Evolutionary conservation across 495 filamentous ascomycete species (phyloP).

Genomic region (Neurospora sp.): DNA sequence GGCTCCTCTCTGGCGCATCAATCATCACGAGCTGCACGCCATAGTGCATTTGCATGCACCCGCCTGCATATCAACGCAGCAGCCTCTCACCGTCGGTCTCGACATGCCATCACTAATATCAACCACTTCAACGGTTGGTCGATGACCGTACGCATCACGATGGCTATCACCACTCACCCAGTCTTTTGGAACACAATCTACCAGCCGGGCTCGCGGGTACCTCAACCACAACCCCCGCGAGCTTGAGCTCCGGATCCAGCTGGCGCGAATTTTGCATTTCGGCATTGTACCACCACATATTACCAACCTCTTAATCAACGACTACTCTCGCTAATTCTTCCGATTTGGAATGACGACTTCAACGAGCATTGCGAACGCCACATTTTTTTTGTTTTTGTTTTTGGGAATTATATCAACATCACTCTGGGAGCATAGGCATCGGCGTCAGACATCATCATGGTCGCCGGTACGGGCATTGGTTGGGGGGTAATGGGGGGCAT

Average conservation of each 20-base stretch:
- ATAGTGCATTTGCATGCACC: conserved; percentile 10
- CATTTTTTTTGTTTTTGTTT: background rate
- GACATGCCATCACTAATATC: conserved; percentile 1
- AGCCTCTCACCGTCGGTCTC: conserved; percentile 4
- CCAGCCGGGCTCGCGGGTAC: background rate
- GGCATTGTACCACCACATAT: conserved; percentile 18
- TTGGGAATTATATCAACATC: conserved; percentile 1
- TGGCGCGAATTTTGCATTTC: background rate
- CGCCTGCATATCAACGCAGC: conserved; percentile 1
- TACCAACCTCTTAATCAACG: conserved; percentile 24
- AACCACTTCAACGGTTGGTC: background rate
- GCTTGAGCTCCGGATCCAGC: background rate
- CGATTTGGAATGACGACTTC: conserved; percentile 9
- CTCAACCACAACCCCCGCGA: background rate
- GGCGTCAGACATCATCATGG: background rate
- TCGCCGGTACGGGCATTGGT: background rate
- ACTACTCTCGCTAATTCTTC: conserved; percentile 3
- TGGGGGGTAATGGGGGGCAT: background rate
- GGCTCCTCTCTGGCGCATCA: conserved; percentile 8
- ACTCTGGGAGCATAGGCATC: background rate
- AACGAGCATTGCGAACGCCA: conserved; percentile 11
- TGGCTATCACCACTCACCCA: background rate
- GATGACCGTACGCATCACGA: background rate
- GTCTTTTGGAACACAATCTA: background rate
- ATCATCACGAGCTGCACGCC: conserved; percentile 9